phyloP scores from a whole-genome alignment of 306 rosid species.

The Vigna unguiculata region DNA sequence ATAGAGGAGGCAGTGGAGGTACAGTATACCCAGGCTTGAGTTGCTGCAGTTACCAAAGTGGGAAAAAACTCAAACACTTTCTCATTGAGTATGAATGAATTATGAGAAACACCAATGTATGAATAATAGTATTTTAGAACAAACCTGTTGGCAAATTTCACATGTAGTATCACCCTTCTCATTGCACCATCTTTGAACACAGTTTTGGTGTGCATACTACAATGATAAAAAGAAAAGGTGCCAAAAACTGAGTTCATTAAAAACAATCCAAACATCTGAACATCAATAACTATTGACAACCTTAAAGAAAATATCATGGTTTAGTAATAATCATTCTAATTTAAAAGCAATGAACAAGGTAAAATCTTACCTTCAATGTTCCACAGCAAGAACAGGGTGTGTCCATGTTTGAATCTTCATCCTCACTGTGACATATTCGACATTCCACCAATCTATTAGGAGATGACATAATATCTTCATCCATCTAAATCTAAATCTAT shows the following conservation, averaged over 20 bases:
- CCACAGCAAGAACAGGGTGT: constrained; percentile 89
- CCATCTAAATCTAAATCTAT: constrained; percentile 54
- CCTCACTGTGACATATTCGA: constrained; percentile 90
- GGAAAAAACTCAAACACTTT: background rate
- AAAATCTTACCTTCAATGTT: constrained; percentile 79
- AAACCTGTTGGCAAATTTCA: constrained; percentile 91
- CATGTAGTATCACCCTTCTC: constrained; percentile 87
- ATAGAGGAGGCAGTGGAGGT: constrained; percentile 65
- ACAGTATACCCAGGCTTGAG: constrained; percentile 67
- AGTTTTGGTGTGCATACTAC: constrained; percentile 84
- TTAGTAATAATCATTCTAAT: too few species aligned
- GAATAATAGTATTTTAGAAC: background rate
- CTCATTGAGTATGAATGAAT: constrained; percentile 20
- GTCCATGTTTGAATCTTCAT: constrained; percentile 78
- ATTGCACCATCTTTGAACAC: constrained; percentile 96
- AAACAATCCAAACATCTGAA: background rate
- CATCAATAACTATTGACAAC: too few species aligned
- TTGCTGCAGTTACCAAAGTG: constrained; percentile 55
- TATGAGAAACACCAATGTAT: background rate
- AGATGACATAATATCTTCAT: constrained; percentile 44
- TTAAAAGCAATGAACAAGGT: constrained; percentile 20
- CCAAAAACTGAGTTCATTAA: background rate
- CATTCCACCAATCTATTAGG: constrained; percentile 61
- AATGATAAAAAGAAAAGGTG: constrained; percentile 28
- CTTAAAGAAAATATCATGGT: too few species aligned